phyloP scores from a whole-genome alignment of 768 basidiomycete species.

The Rhizopogon vulgaris region DNA sequence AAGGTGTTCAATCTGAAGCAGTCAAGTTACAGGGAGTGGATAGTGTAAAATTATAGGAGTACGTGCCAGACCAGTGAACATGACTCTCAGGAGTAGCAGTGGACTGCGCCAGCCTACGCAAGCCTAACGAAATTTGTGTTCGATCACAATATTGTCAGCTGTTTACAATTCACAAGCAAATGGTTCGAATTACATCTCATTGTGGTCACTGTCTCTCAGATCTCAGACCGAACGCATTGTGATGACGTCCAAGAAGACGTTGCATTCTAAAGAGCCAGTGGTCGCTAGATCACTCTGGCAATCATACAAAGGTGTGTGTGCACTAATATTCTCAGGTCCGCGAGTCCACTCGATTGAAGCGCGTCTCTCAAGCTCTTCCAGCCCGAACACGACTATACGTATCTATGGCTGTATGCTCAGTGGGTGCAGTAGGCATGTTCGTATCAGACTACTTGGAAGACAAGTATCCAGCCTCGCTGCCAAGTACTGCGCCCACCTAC shows the following conservation, averaged over 20 bases:
- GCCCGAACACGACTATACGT: conserved; percentile 46
- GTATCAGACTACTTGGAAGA: conserved; percentile 49
- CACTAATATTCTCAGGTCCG: conserved; percentile 1
- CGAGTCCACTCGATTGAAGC: conserved; percentile 7
- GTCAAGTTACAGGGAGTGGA: conserved; percentile 5
- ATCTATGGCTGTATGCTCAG: conserved; percentile 40
- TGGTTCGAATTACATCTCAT: neutral
- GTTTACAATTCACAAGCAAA: neutral
- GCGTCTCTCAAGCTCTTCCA: conserved; percentile 39
- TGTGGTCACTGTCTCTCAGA: neutral
- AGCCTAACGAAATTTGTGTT: too few relatives aligned
- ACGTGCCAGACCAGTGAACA: conserved; percentile 80
- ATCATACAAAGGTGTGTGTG: conserved; percentile 36
- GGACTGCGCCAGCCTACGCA: too few relatives aligned
- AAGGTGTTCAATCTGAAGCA: conserved; percentile 78
- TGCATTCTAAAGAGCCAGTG: conserved; percentile 5
- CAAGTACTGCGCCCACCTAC: neutral
- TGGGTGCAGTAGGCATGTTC: conserved; percentile 41
- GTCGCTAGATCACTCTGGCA: conserved; percentile 30
- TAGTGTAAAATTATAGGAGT: neutral
- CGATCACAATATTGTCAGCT: neutral
- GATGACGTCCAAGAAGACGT: conserved; percentile 1
- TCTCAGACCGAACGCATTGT: neutral
- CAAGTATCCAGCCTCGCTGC: conserved; percentile 20
- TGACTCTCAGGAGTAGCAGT: conserved; percentile 22